Evolutionary conservation across 2,329 filamentous ascomycete species (phyloP), one percentile per base, ranked within the genome.

Genomic region (Venturia pyrina): DNA sequence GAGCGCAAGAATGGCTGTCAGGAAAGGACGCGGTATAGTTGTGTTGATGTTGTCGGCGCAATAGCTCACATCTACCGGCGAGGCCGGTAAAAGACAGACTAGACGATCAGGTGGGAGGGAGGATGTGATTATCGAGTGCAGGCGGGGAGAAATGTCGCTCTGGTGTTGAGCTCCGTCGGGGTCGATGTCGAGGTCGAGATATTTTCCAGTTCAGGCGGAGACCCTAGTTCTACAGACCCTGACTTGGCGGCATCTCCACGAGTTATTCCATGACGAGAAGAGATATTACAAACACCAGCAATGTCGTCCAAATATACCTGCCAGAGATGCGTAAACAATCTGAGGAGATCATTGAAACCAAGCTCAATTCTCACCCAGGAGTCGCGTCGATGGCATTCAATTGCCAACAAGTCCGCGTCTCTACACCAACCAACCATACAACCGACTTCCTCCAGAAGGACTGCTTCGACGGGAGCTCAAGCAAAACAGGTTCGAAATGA

Each of bases 291-390:
- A 62, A 62, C n/a, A 63, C n/a, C 63, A 59, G 10, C 63, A 61
- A 66, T 66, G 64, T 61, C 64, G 57, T 50, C 56, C 56, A 62
- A 62, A 66, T 62, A 62, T 59, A 66, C 64, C 24, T 66, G 64
- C 46, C 53, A 62, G 40, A 50, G 57, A n/a, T 66, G 64, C 28
- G 21, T 66, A 21, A 17, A 59, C 53, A 53, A 7, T 28, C 50
- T 40, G 53, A 48, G 48, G 34, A 17, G 63, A 3, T 19, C 28
- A 24, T 21, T 41, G 53, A 59, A 11, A n/a, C 40, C 50, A 8
- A 10, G 59, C 15, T 21, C 40, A 48, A 37, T 46, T 34, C 28
- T 62, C 34, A 5, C 28, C 34, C 28, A 43, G 21, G 28, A 21
- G 15, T 24, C 24, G 15, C 63, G 53, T 40, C 56, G 43, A 62